A percentile compares a stretch with the other conserved stretches of the same genome.
Conservation (phyloP, 352 stramenopile species). For the Globisporangium abappressorium region DNA sequence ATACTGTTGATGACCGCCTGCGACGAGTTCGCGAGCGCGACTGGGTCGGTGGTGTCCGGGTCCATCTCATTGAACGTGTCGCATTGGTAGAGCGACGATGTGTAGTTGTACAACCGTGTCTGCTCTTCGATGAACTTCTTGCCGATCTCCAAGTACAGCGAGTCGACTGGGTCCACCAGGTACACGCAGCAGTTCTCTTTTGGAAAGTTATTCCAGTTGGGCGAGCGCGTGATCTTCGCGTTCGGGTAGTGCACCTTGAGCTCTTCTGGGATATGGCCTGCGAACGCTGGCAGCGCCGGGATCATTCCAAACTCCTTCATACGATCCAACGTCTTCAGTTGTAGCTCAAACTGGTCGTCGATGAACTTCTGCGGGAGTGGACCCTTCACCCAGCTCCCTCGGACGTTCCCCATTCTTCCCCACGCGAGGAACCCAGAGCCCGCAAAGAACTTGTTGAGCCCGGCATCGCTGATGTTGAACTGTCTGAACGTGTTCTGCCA, state of each 20-base stretch:
- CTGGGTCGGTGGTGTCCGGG: slow-evolving; percentile 53
- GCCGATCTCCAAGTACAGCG: slow-evolving; percentile 80
- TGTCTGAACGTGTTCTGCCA: slow-evolving; percentile 86
- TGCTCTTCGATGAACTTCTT: slow-evolving; percentile 74
- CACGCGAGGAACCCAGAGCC: slow-evolving; percentile 87
- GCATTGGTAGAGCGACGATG: slow-evolving; percentile 75
- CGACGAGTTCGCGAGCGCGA: slow-evolving; percentile 46
- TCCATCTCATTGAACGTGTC: slow-evolving; percentile 87
- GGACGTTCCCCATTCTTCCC: slow-evolving; percentile 89
- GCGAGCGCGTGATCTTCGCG: slow-evolving; percentile 76
- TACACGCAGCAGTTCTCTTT: slow-evolving; percentile 84
- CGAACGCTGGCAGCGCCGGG: slow-evolving; percentile 88
- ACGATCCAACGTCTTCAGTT: slow-evolving; percentile 77
- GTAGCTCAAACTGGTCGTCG: slow-evolving; percentile 72
- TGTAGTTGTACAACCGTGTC: slow-evolving; percentile 61
- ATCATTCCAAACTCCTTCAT: slow-evolving; percentile 89
- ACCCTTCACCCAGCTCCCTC: slow-evolving; percentile 80
- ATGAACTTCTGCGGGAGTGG: slow-evolving; percentile 84
- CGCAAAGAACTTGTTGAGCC: slow-evolving; percentile 88
- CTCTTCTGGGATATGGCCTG: slow-evolving; percentile 84
- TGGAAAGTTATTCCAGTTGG: slow-evolving; percentile 77
- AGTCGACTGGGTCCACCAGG: slow-evolving; percentile 78
- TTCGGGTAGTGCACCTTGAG: slow-evolving; percentile 66
- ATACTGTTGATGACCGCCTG: slow-evolving; percentile 76
- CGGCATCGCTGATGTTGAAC: slow-evolving; percentile 74